These are phyloP conservation scores for Musa acuminata DNA, from an alignment of 176 grass and related monocot genomes.

Conservation along the genomic window DNA sequence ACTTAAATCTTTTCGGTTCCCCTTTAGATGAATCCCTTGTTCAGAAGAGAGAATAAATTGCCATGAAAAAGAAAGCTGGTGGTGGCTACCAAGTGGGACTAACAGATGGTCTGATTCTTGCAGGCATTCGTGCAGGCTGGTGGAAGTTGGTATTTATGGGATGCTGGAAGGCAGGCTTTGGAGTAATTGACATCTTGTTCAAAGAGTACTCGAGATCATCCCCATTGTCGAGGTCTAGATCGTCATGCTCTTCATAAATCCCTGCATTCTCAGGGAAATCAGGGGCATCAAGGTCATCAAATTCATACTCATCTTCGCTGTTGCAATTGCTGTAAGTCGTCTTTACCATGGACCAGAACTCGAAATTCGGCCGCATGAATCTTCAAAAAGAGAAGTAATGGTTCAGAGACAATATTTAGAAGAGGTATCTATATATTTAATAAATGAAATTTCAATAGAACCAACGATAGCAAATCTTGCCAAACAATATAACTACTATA, in stretches of 20 bases:
- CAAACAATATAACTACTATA: no score
- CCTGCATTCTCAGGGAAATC: conserved; percentile 18
- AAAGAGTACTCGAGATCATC: conserved; percentile 47
- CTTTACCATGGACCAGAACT: conserved; percentile 77
- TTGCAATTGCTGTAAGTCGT: conserved; percentile 45
- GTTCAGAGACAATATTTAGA: background rate
- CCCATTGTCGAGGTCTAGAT: conserved; percentile 36
- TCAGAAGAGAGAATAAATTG: no score
- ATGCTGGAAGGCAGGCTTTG: conserved; percentile 34
- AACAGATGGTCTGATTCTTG: conserved; percentile 64
- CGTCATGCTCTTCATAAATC: background rate
- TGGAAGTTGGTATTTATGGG: conserved; percentile 10
- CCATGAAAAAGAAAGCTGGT: background rate
- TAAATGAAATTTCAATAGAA: no score
- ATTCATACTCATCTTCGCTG: conserved; percentile 35
- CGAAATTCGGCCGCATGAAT: conserved; percentile 73
- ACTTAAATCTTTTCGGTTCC: no score
- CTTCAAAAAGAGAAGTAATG: conserved; percentile 19
- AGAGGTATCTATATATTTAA: no score
- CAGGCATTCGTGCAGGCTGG: conserved; percentile 41
- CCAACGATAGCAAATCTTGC: no score
- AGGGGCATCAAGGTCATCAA: conserved; percentile 54
- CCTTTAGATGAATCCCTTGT: no score
- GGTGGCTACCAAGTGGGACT: conserved; percentile 34
- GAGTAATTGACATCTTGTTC: conserved; percentile 92